phyloP scores from a whole-genome alignment of 192 early-diverging fungal genomes.

The Lunasporangiospora selenospora region DNA sequence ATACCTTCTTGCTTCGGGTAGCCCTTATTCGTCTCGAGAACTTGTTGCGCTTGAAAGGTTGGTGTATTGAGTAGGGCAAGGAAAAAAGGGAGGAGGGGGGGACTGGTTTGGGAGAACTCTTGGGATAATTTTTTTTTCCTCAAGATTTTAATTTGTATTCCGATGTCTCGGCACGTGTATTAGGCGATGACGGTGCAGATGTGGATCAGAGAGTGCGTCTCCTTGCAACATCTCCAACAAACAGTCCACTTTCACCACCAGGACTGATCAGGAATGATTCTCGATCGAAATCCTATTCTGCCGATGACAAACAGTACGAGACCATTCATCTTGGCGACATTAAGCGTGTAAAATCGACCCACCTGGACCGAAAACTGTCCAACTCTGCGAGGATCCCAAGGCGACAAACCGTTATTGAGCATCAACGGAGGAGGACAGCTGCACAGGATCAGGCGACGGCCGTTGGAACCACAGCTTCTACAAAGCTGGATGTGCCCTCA shows the following conservation, averaged over 20 bases:
- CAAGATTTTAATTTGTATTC: not conserved
- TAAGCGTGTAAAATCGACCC: slow-evolving; percentile 65
- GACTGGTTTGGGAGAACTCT: not conserved
- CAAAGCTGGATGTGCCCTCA: too few relatives aligned
- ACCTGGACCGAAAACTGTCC: slow-evolving; percentile 56
- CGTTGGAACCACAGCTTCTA: too few relatives aligned
- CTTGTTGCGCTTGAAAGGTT: slow-evolving; percentile 67
- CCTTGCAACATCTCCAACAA: slow-evolving; percentile 16
- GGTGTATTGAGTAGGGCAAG: not conserved
- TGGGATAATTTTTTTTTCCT: not conserved
- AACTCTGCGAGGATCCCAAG: slow-evolving; percentile 57
- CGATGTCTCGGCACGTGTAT: too few relatives aligned
- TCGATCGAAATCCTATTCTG: slow-evolving; percentile 54
- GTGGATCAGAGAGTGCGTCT: slow-evolving; percentile 22
- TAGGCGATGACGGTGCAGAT: slow-evolving; percentile 36
- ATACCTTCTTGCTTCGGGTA: slow-evolving; percentile 85
- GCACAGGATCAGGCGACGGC: too few relatives aligned
- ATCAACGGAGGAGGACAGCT: slow-evolving; percentile 21
- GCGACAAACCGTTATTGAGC: slow-evolving; percentile 60
- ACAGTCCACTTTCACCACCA: slow-evolving; percentile 26
- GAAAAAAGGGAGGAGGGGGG: not conserved
- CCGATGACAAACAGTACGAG: slow-evolving; percentile 49
- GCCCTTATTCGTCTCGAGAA: slow-evolving; percentile 83
- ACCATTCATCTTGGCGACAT: slow-evolving; percentile 60
- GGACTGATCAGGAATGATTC: slow-evolving; percentile 50